phyloP scores from a whole-genome alignment of 768 basidiomycete genomes.

The Boletus huronensis region DNA sequence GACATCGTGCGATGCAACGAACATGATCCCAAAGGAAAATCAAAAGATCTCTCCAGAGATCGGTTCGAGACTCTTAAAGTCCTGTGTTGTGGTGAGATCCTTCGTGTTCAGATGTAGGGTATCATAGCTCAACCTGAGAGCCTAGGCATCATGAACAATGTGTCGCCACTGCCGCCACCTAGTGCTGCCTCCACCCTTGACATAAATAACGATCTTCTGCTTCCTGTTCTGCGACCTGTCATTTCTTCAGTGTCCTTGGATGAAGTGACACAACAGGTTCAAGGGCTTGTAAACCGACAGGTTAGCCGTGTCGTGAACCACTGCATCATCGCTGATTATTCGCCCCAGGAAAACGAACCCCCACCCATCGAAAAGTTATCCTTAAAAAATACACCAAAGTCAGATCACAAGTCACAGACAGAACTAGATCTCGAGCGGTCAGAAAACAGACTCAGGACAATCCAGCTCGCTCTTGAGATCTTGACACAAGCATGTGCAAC shows the following conservation, averaged over 20 bases:
- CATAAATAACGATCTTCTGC: conserved; percentile 65
- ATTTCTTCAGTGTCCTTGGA: conserved; percentile 56
- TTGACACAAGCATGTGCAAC: conserved; percentile 86
- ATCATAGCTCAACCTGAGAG: background rate
- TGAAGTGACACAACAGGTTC: conserved; percentile 46
- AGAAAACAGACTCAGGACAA: conserved; percentile 67
- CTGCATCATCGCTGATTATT: background rate
- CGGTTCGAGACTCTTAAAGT: conserved; percentile 55
- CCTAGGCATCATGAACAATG: conserved; percentile 71
- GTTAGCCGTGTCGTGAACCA: conserved; percentile 31
- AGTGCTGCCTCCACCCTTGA: conserved; percentile 59
- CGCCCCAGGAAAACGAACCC: conserved; percentile 44
- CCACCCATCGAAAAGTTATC: conserved; percentile 51
- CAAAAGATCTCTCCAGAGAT: conserved; percentile 45
- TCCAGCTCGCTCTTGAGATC: conserved; percentile 84
- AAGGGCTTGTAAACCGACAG: conserved; percentile 49
- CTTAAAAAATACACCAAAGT: conserved; percentile 62
- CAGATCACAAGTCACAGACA: conserved; percentile 68
- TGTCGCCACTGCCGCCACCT: conserved; percentile 72
- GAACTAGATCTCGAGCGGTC: conserved; percentile 71
- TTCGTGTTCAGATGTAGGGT: background rate
- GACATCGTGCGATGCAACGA: conserved; percentile 49
- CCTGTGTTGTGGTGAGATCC: conserved; percentile 61
- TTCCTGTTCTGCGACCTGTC: conserved; percentile 68
- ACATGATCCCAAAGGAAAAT: conserved; percentile 34